Evolutionary conservation across 2,329 filamentous ascomycete genomes (phyloP), one percentile per base, ranked within the genome.

Genomic region (Diaporthe ampelina): DNA sequence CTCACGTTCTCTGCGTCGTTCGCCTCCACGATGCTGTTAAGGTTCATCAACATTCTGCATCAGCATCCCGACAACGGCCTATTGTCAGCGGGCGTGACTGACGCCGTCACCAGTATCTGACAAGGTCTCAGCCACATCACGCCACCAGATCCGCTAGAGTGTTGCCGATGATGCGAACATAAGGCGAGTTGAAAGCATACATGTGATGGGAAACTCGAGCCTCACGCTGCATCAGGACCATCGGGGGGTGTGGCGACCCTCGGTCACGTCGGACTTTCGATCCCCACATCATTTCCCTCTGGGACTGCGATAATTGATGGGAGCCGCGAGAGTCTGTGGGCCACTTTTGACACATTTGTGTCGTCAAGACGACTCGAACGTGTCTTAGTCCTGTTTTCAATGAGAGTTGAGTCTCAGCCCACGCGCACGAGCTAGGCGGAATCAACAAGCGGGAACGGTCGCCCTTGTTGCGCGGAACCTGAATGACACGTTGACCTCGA

Each of bases 51-150:
- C 10, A 37, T 50, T 43, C 57, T n/a, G n/a, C 43, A 50, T 67
- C 61, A 45, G 29, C 7, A 67, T 52, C 26, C 58, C 24, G n/a
- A 26, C 17, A 17, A 29, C 37, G 1, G 7, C 24, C 45, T 11
- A 37, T 21, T 8, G 45, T 7, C 45, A 21, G 19, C 48, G 48
- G n/a, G 10, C 48, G 52, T 52, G 21, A 26, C 4, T 32, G 29
- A 52, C 29, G 21, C 45, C n/a, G 8, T 50, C 43, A 37, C 26
- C 19, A n/a, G n/a, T 11, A 26, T 24, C 48, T 26, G 26, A 52
- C 45, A 11, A 50, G 19, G 63, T 68, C 48, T 68, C 48, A 68
- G 63, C 63, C 63, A 68, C 48, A n/a, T n/a, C 45, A 40, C 45
- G 48, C 63, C 63, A 68, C 32, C 15, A 40, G 24, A 17, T 8